Conservation (phyloP, 2,329 filamentous ascomycete genomes). For the Immersiporthe knoxdaviesiana region DNA sequence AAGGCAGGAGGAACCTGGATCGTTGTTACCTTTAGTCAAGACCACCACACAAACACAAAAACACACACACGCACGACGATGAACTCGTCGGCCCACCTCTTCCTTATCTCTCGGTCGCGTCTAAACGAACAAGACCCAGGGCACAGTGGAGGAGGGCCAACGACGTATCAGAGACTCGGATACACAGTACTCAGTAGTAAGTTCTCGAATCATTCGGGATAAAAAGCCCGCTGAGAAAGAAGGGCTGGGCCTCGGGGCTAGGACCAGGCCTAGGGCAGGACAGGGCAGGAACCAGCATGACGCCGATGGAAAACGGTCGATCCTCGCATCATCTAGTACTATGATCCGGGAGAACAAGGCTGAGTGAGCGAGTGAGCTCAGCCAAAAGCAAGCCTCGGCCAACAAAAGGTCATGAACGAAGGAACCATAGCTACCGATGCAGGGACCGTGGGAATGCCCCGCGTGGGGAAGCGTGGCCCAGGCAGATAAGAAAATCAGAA, state of each 20-base stretch:
- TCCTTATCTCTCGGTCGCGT: not conserved
- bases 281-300: slow-evolving; percentile 17
- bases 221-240: not conserved
- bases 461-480: slow-evolving; percentile 26
- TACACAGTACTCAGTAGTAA: not conserved
- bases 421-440: not conserved
- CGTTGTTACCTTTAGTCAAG: not conserved
- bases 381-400: not conserved
- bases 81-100: slow-evolving; percentile 18
- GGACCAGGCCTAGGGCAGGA: not conserved
- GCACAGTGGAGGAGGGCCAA: not conserved
- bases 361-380: not conserved
- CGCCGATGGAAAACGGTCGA: slow-evolving; percentile 21
- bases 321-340: not conserved
- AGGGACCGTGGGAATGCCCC: slow-evolving; percentile 24
- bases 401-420: not conserved
- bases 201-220: not conserved
- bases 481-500: slow-evolving; percentile 15
- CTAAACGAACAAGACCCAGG: not conserved
- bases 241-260: not conserved
- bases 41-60: too few species aligned
- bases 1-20: too few species aligned
- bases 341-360: not conserved
- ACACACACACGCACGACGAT: too few species aligned
- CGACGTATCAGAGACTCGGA: not conserved